Conservation (phyloP, 208 protist species). For the Leishmania lainsoni region DNA sequence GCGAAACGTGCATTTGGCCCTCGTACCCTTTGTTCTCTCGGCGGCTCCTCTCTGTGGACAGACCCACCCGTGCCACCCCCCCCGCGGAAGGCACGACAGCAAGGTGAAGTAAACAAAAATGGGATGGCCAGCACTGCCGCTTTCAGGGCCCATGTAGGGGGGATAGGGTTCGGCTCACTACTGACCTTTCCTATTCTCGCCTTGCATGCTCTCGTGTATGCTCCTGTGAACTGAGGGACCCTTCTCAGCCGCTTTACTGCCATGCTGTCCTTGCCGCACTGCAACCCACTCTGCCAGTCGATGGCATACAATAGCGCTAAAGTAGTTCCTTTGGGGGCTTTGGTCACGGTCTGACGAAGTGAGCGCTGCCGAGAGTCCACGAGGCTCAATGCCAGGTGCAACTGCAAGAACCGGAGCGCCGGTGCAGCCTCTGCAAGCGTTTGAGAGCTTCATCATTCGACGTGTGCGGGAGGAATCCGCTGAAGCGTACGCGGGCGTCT, state of each 20-base stretch:
- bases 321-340: not conserved
- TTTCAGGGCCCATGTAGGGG: not conserved
- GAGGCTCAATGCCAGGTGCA: not conserved
- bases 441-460: slow-evolving; percentile 51
- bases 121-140: not conserved
- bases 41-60: not conserved
- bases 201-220: not conserved
- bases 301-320: not conserved
- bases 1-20: not conserved
- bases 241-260: not conserved
- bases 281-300: not conserved
- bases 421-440: slow-evolving; percentile 15
- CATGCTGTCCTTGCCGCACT: not conserved
- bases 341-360: not conserved
- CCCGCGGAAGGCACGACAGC: not conserved
- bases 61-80: not conserved
- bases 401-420: not conserved
- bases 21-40: not conserved
- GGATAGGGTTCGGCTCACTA: not conserved
- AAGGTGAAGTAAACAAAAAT: not conserved
- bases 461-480: slow-evolving; percentile 30
- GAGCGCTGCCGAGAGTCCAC: not conserved
- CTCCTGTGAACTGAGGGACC: not conserved
- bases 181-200: too few species aligned
- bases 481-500: slow-evolving; percentile 2